Conservation (phyloP, 768 basidiomycete species). For the Suillus americanus region DNA sequence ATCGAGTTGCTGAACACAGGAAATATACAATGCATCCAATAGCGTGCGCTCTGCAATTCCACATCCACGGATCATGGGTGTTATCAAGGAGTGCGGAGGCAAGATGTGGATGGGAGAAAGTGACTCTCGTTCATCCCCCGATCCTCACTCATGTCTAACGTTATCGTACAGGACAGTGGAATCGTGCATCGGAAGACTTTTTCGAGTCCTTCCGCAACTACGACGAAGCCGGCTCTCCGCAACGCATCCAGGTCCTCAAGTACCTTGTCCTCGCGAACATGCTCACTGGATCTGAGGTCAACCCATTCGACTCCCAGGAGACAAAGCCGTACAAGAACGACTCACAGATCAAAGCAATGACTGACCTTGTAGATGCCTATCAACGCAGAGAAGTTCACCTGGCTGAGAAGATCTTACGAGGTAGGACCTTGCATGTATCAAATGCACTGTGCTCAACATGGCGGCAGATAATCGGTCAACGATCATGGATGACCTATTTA, state of each 20-base stretch:
- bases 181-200: constrained; percentile 94
- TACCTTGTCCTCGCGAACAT: constrained; percentile 98
- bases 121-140: constrained; percentile 32
- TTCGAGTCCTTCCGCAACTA: constrained; percentile 99
- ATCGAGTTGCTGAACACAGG: constrained; percentile 44
- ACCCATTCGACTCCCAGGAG: constrained; percentile 99
- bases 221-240: constrained; percentile 95
- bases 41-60: constrained; percentile 94
- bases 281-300: constrained; percentile 97
- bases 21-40: constrained; percentile 95
- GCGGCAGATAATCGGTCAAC: constrained; percentile 83
- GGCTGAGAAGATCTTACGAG: constrained; percentile 94
- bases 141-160: constrained; percentile 4
- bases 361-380: constrained; percentile 94
- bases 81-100: constrained; percentile 98
- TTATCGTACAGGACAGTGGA: constrained; percentile 80
- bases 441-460: constrained; percentile 5
- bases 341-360: constrained; percentile 97
- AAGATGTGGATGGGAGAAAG: constrained; percentile 99
- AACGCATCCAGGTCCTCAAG: constrained; percentile 96
- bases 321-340: constrained; percentile 98
- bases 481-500: constrained; percentile 96
- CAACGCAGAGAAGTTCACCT: constrained; percentile 94
- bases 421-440: constrained; percentile 38
- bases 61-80: constrained; percentile 97